Conservation (phyloP, 163 green algal species). For the Chloroidium sp. region DNA sequence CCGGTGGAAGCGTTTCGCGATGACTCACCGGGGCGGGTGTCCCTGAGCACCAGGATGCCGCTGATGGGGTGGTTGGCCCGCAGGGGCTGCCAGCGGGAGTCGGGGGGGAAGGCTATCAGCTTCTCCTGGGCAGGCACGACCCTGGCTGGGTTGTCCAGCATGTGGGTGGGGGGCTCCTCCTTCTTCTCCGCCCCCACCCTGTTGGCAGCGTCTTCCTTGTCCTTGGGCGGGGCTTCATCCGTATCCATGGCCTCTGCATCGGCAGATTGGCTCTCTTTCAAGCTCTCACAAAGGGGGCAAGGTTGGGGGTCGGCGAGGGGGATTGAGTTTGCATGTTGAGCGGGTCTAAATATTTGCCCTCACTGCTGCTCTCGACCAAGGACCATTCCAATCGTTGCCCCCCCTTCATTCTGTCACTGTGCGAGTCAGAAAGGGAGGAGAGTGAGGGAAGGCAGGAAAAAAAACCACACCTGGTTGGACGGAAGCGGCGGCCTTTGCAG, state of each 20-base stretch:
- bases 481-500: too few relatives aligned
- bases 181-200: slow-evolving; percentile 24
- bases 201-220: slow-evolving; percentile 22
- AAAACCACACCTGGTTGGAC: too few relatives aligned
- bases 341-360: too few relatives aligned
- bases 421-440: too few relatives aligned
- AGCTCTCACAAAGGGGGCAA: not conserved
- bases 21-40: slow-evolving; percentile 26
- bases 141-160: slow-evolving; percentile 71
- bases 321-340: too few relatives aligned
- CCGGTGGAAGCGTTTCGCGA: too few relatives aligned
- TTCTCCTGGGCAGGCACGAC: slow-evolving; percentile 74
- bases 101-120: slow-evolving; percentile 54
- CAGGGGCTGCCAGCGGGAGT: slow-evolving; percentile 49
- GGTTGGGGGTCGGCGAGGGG: too few relatives aligned
- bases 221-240: slow-evolving; percentile 23
- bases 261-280: not conserved
- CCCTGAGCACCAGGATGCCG: slow-evolving; percentile 48
- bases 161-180: slow-evolving; percentile 30
- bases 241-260: slow-evolving; percentile 46
- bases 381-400: too few relatives aligned
- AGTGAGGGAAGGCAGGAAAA: too few relatives aligned
- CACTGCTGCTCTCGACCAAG: too few relatives aligned
- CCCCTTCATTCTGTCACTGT: too few relatives aligned
- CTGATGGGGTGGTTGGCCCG: slow-evolving; percentile 18